phyloP scores from a whole-genome alignment of 306 rosid species.

The Lotus japonicus region DNA sequence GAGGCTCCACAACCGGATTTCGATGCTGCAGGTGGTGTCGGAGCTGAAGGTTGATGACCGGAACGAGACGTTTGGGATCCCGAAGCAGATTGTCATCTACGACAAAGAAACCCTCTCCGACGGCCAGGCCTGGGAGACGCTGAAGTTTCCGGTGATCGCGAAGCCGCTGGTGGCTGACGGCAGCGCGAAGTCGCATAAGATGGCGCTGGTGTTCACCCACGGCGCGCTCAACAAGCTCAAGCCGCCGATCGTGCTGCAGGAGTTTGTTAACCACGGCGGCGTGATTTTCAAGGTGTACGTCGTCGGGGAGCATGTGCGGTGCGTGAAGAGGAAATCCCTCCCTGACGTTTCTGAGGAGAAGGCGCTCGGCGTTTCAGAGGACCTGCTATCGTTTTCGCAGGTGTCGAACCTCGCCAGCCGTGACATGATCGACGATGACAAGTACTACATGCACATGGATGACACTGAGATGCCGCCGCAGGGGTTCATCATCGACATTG shows the following conservation, averaged over 20 bases:
- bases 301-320: slow-evolving; percentile 59
- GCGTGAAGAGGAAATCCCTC: slow-evolving; percentile 84
- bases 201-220: slow-evolving; percentile 65
- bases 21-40: slow-evolving; percentile 89
- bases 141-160: slow-evolving; percentile 79
- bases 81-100: slow-evolving; percentile 79
- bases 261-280: slow-evolving; percentile 90
- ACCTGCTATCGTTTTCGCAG: slow-evolving; percentile 70
- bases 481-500: slow-evolving; percentile 53
- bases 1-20: slow-evolving; percentile 81
- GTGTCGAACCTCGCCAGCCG: slow-evolving; percentile 60
- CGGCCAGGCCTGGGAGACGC: slow-evolving; percentile 47
- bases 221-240: slow-evolving; percentile 59
- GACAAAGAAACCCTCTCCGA: slow-evolving; percentile 67
- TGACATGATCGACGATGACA: slow-evolving; percentile 57
- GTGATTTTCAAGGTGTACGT: slow-evolving; percentile 91
- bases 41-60: slow-evolving; percentile 52
- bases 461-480: slow-evolving; percentile 82
- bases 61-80: slow-evolving; percentile 72
- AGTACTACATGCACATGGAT: slow-evolving; percentile 72
- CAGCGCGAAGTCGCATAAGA: slow-evolving; percentile 82
- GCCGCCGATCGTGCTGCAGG: slow-evolving; percentile 83
- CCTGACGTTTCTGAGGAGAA: slow-evolving; percentile 79
- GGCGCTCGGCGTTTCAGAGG: slow-evolving; percentile 38
- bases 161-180: slow-evolving; percentile 92